Evolutionary conservation across 148 eudicot species (phyloP).

Genomic region (Bassia scoparia): DNA sequence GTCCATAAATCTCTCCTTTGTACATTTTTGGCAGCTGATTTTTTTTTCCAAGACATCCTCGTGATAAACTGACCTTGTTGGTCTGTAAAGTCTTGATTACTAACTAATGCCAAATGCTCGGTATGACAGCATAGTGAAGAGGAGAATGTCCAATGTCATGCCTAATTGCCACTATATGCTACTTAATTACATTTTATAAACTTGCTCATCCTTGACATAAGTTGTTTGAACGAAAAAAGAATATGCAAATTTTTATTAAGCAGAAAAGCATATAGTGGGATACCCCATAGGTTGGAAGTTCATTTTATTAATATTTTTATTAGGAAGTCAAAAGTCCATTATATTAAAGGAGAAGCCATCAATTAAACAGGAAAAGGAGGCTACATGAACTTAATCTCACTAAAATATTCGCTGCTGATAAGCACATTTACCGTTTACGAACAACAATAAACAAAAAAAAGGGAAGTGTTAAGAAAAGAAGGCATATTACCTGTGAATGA

Average conservation of each 20-base stretch:
- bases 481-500: conserved; percentile 58
- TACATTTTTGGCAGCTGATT: no score
- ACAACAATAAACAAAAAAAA: neutral
- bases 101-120: no score
- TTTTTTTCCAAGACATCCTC: no score
- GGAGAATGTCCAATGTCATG: no score
- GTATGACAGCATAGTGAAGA: no score
- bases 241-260: neutral
- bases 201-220: neutral
- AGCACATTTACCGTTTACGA: neutral
- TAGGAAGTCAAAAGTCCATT: neutral
- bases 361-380: no score
- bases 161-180: conserved; percentile 17
- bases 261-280: neutral
- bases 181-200: conserved; percentile 5
- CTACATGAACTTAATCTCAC: no score
- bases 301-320: no score
- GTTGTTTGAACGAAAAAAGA: neutral
- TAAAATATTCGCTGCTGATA: neutral
- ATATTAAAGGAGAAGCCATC: neutral
- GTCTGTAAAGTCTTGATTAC: no score
- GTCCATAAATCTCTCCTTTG: no score
- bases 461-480: neutral
- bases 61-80: no score
- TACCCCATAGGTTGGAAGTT: neutral